A percentile compares a stretch with the other conserved stretches of the same genome.
These are phyloP conservation scores for Rhynchosporium graminicola DNA, from an alignment of 2,329 filamentous ascomycete species.

Conservation along the genomic window DNA sequence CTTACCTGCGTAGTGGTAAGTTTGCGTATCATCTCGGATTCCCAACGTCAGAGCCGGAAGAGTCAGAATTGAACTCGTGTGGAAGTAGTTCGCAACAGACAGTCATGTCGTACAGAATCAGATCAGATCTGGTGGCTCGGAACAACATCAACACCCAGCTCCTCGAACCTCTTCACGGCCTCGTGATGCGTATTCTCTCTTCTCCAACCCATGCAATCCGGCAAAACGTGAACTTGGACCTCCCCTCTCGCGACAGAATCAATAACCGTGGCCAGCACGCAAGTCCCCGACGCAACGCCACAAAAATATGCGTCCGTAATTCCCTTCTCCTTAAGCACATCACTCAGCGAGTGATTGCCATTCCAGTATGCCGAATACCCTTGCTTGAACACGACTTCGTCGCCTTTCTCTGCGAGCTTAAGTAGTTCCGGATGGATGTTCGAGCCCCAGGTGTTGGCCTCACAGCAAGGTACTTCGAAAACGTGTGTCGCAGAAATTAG, in stretches of 20 bases:
- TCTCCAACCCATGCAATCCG: slow-evolving; percentile 19
- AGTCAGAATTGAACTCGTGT: too few species aligned
- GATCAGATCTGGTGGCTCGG: slow-evolving; percentile 9
- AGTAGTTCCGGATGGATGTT: slow-evolving; percentile 13
- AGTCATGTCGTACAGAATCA: neutral
- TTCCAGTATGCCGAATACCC: slow-evolving; percentile 15
- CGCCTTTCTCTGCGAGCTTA: neutral
- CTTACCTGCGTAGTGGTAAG: too few species aligned
- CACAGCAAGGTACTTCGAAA: slow-evolving; percentile 10
- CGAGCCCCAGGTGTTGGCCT: slow-evolving; percentile 10
- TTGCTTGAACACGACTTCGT: slow-evolving; percentile 11
- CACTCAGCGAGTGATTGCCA: neutral
- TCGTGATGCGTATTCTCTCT: slow-evolving; percentile 17
- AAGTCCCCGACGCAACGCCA: slow-evolving; percentile 18
- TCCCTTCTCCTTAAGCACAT: neutral
- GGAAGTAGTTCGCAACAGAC: too few species aligned
- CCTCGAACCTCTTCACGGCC: slow-evolving; percentile 14
- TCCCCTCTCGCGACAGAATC: slow-evolving; percentile 5
- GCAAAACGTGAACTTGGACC: slow-evolving; percentile 10
- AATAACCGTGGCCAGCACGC: slow-evolving; percentile 17
- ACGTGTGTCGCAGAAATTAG: slow-evolving; percentile 16
- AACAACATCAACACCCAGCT: slow-evolving; percentile 4
- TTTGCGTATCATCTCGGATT: too few species aligned
- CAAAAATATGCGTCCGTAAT: slow-evolving; percentile 11
- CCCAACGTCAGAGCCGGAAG: too few species aligned